These are phyloP conservation scores for Pleodorina starrii DNA, from an alignment of 139 green algal genomes.

Conservation along the genomic window DNA sequence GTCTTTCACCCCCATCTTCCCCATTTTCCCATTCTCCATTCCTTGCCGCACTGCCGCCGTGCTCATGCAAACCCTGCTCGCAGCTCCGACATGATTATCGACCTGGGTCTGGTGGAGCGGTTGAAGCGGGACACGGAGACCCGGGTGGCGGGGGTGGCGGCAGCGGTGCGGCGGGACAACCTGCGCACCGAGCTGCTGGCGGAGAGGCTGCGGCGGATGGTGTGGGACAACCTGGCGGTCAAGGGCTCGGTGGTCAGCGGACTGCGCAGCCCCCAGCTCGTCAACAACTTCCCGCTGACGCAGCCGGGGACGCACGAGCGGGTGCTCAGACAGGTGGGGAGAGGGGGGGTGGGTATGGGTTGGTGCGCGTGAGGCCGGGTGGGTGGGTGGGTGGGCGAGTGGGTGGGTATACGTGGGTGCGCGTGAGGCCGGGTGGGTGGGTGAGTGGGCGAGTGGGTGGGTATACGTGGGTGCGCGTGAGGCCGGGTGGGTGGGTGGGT, in stretches of 20 bases:
- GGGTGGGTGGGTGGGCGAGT: too few relatives aligned
- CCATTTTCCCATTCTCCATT: background rate
- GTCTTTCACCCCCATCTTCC: background rate
- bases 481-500: too few relatives aligned
- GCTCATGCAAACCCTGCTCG: too few relatives aligned
- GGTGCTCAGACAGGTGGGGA: conserved; percentile 30
- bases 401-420: too few relatives aligned
- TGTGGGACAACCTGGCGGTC: conserved; percentile 50
- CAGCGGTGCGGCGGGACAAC: conserved; percentile 22
- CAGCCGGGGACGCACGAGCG: conserved; percentile 33
- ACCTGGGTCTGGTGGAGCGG: conserved; percentile 51
- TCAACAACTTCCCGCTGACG: conserved; percentile 60
- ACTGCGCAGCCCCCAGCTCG: background rate
- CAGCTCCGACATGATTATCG: conserved; percentile 60
- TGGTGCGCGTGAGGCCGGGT: background rate
- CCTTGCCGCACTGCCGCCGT: background rate
- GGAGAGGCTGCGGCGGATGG: conserved; percentile 42
- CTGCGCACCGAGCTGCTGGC: conserved; percentile 50
- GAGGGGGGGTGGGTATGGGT: background rate
- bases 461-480: too few relatives aligned
- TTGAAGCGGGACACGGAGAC: conserved; percentile 50
- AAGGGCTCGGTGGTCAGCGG: conserved; percentile 44
- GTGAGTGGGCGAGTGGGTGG: background rate
- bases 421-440: background rate
- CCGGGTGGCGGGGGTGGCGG: conserved; percentile 44